Conservation (phyloP, 768 basidiomycete genomes). For the Tephrocybe sp. region DNA sequence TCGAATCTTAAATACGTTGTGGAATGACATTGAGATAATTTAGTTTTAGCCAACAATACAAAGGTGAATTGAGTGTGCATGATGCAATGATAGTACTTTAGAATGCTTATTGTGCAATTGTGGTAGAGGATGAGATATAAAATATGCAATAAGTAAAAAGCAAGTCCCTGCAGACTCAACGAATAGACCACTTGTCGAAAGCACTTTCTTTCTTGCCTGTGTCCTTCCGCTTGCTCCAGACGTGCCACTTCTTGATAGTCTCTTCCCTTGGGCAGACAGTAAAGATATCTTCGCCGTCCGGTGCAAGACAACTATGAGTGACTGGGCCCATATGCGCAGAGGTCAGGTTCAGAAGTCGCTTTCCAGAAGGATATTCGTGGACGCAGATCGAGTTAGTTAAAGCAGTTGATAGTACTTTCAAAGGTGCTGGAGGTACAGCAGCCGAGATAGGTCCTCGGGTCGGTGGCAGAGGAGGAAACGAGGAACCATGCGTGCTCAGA, state of each 20-base stretch:
- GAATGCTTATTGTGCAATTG: too few species aligned
- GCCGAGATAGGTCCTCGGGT: conserved; percentile 6
- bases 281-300: conserved; percentile 60
- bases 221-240: conserved; percentile 46
- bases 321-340: conserved; percentile 54
- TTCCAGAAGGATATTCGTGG: conserved; percentile 69
- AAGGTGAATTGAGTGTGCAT: neutral
- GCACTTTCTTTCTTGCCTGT: conserved; percentile 36
- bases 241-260: conserved; percentile 72
- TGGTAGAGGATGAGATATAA: neutral
- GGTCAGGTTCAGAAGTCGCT: conserved; percentile 49
- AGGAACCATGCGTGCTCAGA: conserved; percentile 80
- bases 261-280: conserved; percentile 64
- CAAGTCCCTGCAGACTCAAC: conserved; percentile 22
- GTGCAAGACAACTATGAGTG: conserved; percentile 61
- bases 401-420: conserved; percentile 46
- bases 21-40: too few species aligned
- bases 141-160: neutral
- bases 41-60: too few species aligned
- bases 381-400: conserved; percentile 69
- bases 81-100: conserved; percentile 1
- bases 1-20: too few species aligned
- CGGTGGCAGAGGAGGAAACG: conserved; percentile 45
- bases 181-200: conserved; percentile 46
- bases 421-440: conserved; percentile 36